Evolutionary conservation across 2,329 filamentous ascomycete genomes (phyloP).

Genomic region (Colletotrichum camelliae): DNA sequence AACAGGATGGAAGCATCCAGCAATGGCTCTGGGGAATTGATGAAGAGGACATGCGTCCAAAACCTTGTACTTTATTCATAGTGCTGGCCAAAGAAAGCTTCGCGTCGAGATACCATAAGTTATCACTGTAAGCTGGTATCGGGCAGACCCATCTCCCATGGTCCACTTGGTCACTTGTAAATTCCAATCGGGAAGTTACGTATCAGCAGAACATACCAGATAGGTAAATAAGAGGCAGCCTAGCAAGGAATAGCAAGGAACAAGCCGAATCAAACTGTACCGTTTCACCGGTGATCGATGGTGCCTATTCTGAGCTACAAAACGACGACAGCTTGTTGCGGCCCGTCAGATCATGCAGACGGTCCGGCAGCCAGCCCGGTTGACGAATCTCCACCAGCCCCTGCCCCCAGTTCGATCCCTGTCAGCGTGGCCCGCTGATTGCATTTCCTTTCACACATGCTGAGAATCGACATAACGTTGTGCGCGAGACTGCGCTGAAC

Average conservation of each 20-base stretch:
- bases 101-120: neutral
- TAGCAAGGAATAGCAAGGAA: neutral
- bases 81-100: neutral
- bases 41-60: neutral
- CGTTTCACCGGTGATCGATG: neutral
- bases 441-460: neutral
- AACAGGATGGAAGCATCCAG: neutral
- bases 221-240: accelerated
- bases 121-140: neutral
- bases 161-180: accelerated
- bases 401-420: neutral
- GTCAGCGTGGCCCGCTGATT: neutral
- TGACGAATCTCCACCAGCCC: neutral
- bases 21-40: neutral
- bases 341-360: neutral
- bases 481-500: neutral
- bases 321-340: neutral
- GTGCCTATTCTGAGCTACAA: accelerated
- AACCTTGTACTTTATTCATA: neutral
- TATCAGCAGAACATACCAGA: neutral
- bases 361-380: neutral
- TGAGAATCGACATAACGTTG: neutral
- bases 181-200: neutral
- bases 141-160: neutral
- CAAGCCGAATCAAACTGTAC: neutral